phyloP scores from a whole-genome alignment of 2,329 filamentous ascomycete species.

The Blastomyces emzantsi region DNA sequence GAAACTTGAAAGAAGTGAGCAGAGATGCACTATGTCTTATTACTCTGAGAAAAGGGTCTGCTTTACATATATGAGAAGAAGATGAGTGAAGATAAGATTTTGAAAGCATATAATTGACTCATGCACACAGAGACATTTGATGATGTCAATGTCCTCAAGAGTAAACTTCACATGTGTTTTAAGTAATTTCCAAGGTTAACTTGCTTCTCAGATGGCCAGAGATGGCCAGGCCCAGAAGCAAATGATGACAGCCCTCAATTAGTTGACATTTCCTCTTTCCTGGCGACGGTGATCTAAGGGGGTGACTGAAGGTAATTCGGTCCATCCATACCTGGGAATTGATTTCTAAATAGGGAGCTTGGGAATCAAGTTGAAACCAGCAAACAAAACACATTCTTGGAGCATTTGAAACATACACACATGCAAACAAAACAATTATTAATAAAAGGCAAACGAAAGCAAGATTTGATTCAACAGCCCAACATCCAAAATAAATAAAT shows the following conservation, averaged over 20 bases:
- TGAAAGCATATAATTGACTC: not conserved
- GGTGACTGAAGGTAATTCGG: not conserved
- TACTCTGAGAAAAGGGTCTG: not conserved
- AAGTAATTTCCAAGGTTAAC: not conserved
- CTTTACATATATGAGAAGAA: not conserved
- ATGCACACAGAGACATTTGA: not conserved
- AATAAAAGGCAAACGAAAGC: not conserved
- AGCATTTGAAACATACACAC: not conserved
- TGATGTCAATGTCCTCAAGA: not conserved
- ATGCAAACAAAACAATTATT: not conserved
- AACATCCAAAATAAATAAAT: not conserved
- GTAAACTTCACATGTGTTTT: not conserved
- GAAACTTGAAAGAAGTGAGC: no score
- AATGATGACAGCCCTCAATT: not conserved
- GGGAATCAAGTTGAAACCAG: not conserved
- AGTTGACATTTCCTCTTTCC: not conserved
- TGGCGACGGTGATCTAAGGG: not conserved
- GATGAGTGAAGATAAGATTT: not conserved
- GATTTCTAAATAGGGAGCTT: not conserved
- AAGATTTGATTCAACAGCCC: not conserved
- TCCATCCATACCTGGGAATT: not conserved
- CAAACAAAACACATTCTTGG: not conserved
- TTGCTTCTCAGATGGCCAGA: not conserved
- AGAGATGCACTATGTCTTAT: not conserved
- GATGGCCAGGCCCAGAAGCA: not conserved